A percentile compares a stretch with the other conserved stretches of the same genome.
phyloP scores from a whole-genome alignment of 306 rosid species.

The Senna tora region DNA sequence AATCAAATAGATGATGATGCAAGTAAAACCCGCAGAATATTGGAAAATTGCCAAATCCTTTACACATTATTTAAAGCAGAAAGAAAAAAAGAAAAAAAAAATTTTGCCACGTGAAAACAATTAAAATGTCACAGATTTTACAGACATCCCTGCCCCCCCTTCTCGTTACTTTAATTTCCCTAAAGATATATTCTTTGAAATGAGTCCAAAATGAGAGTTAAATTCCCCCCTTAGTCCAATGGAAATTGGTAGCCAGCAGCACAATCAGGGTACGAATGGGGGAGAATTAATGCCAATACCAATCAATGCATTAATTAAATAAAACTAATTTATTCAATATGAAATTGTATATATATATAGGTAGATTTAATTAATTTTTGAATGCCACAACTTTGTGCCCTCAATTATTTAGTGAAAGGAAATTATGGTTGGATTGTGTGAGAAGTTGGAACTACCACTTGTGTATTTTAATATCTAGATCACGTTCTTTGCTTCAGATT shows the following conservation, averaged over 20 bases:
- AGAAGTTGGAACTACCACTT: not conserved
- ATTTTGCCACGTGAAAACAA: slow-evolving; percentile 34
- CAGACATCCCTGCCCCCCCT: slow-evolving; percentile 38
- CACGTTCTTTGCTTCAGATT: slow-evolving; percentile 8
- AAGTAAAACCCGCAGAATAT: slow-evolving; percentile 35
- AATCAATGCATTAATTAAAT: slow-evolving; percentile 2
- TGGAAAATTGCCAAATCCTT: slow-evolving; percentile 13
- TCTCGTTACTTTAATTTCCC: slow-evolving; percentile 18
- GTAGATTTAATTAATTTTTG: slow-evolving; percentile 8
- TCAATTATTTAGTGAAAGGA: slow-evolving; percentile 10
- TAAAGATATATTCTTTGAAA: slow-evolving; percentile 25
- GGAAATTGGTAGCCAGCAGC: slow-evolving; percentile 18
- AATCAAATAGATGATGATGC: slow-evolving; percentile 2
- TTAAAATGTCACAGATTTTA: slow-evolving; percentile 36
- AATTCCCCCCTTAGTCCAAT: slow-evolving; percentile 6
- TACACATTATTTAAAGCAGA: not conserved
- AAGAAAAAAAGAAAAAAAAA: not conserved
- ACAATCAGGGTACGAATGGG: not conserved
- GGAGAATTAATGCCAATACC: slow-evolving; percentile 16
- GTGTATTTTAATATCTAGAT: not conserved
- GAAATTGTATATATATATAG: not conserved
- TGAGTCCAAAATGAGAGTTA: slow-evolving; percentile 27
- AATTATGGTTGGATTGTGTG: slow-evolving; percentile 13
- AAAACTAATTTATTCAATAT: not conserved
- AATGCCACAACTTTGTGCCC: not conserved